Evolutionary conservation across 345 rosid genomes (phyloP), one percentile per base, ranked within the genome.

Genomic region (Euphorbia lathyris): DNA sequence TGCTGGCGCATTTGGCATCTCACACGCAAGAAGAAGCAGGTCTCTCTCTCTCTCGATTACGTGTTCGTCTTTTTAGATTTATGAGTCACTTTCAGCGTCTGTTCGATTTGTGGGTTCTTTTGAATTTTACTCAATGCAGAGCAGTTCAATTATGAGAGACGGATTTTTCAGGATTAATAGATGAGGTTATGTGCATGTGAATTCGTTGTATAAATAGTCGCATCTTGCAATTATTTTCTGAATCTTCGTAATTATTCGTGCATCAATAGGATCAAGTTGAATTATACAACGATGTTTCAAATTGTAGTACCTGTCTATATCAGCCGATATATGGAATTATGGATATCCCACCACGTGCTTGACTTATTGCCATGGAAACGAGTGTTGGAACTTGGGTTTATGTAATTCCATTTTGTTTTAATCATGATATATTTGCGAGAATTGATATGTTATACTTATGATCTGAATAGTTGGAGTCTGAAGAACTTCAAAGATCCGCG

Each of bases 1-100:
- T 94, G 98, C 66, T 94, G 97, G 98, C 90, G 98, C 61, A 94
- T 94, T 40, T 94, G 98, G 98, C 97, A 94, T 56, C 97, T 94
- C 76, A 84, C 98, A 50, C 97, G 97, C 79, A 91, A 91, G 86
- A 90, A 94, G 87, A 94, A 94, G 75, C 96, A 94, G 98, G 97
- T 45, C 51, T 45, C 51, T 45, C 51, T 45, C 17, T 45, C 38
- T n/a, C 38, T 34, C 38, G 29, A 52, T n/a, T n/a, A n/a, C n/a
- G n/a, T n/a, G n/a, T n/a, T n/a, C n/a, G n/a, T 20, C 22, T 20
- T 17, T 51, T 19, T n/a, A 25, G 29, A 23, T 25, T 57, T 11
- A 57, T 55, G 32, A 8, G 60, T 10, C 60, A 57, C 26, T n/a
- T 22, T 22, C 13, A n/a, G 22, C 22, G 8, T 36, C 22, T 19